Base-by-base conservation (phyloP, 441 rosid species). In the Syzygium syzygioides region DNA sequence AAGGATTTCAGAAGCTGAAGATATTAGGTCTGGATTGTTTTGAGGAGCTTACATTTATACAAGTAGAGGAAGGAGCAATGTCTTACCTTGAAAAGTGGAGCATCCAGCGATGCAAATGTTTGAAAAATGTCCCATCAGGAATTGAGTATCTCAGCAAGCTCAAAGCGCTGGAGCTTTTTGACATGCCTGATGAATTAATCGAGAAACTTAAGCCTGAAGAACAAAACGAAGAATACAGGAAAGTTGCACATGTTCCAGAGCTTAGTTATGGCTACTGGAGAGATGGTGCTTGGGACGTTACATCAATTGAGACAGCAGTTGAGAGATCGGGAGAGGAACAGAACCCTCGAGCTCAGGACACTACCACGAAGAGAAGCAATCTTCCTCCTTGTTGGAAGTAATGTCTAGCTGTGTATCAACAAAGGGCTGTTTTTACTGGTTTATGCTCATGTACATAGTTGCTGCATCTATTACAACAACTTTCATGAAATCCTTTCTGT, bases 51-150 rank as follows among this genome's bases (percentile, higher is more conserved):
- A 52, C n/a, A 30, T n/a, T 48, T 30, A 87, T 87, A 26, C 41
- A 14, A 32, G 83, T 88, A 25, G 89, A 62, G 28, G 79, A 88
- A 84, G 89, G 86, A 23, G 86, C 89, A 50, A n/a, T 84, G 89
- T 54, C 89, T 60, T 28, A 32, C 56, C 68, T 88, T 59, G 64
- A 59, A 68, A 84, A 80, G 86, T 85, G 84, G 55, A 59, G 62
- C 86, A 79, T 88, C 64, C 76, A 62, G 54, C 76, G 86, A 10
- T 88, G 89, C 64, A 53, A 79, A 45, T 68, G 53, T 50, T 34
- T 88, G 37, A 55, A 37, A 62, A 83, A 32, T 20, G 37, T 83
- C n/a, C 86, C 89, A 18, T 52, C 85, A 34, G 86, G 89, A 28
- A 83, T 88, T 17, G 89, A 84, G 45, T 0, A 57, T 32, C 89